Percentiles rank a stretch among this genome's conserved stretches.
These are phyloP conservation scores for Quercus ilex DNA, from an alignment of 306 rosid genomes.

Conservation along the genomic window DNA sequence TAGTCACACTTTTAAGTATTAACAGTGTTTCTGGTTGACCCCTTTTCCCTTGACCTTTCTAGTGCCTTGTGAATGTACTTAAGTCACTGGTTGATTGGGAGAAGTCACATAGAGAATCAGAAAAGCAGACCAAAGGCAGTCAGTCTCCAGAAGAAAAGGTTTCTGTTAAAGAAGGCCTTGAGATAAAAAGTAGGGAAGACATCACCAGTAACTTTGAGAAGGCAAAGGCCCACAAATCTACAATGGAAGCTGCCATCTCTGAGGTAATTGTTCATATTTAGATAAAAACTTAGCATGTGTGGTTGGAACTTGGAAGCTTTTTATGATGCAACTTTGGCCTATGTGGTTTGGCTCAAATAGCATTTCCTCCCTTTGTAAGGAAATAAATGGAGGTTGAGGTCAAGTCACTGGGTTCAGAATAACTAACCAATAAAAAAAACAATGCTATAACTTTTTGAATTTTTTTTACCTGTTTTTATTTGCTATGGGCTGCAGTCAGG, in stretches of 20 bases:
- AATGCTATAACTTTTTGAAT: neutral
- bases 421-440: constrained; percentile 11
- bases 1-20: neutral
- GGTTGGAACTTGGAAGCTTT: neutral
- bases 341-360: neutral
- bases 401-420: neutral
- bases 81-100: constrained; percentile 99
- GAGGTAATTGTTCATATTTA: constrained; percentile 46
- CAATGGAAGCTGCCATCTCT: constrained; percentile 88
- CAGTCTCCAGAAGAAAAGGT: constrained; percentile 48
- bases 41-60: constrained; percentile 29
- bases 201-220: constrained; percentile 75
- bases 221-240: constrained; percentile 96
- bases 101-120: constrained; percentile 56
- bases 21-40: constrained; percentile 27
- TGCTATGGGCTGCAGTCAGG: constrained; percentile 21
- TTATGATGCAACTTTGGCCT: neutral
- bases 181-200: constrained; percentile 67
- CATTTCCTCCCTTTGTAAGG: neutral
- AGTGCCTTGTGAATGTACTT: constrained; percentile 96
- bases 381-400: neutral
- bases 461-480: constrained; percentile 14
- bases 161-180: constrained; percentile 63
- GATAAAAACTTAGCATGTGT: neutral
- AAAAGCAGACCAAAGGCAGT: constrained; percentile 41